Conservation (phyloP, 1,139 yeast genomes). For the Spathaspora sp. region DNA sequence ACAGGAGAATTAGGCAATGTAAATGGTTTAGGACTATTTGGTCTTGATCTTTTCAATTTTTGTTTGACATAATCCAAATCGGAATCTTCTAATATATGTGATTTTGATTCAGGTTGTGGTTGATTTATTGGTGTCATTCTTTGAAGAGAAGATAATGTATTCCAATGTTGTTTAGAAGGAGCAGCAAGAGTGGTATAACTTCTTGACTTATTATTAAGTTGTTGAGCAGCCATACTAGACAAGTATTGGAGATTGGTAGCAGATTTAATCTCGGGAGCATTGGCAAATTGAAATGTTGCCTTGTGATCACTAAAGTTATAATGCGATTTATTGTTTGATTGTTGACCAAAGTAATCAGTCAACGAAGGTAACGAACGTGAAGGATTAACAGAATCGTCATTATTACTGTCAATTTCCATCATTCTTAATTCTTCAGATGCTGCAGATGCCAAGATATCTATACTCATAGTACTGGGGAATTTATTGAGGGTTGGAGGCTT, state of each 20-base stretch:
- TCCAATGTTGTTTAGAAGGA: conserved; percentile 27
- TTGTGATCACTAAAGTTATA: conserved; percentile 6
- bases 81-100: conserved; percentile 38
- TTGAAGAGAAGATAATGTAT: conserved; percentile 48
- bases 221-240: conserved; percentile 27
- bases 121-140: conserved; percentile 54
- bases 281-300: conserved; percentile 11
- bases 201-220: conserved; percentile 15
- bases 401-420: conserved; percentile 31
- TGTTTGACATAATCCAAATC: conserved; percentile 49
- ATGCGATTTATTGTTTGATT: conserved; percentile 4
- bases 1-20: conserved; percentile 63
- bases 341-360: conserved; percentile 50
- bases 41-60: conserved; percentile 67
- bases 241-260: conserved; percentile 26
- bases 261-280: conserved; percentile 6
- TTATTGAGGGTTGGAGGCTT: conserved; percentile 9
- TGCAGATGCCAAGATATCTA: conserved; percentile 76
- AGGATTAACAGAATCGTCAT: conserved; percentile 9
- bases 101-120: conserved; percentile 14
- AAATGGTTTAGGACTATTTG: conserved; percentile 60
- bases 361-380: conserved; percentile 66
- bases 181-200: conserved; percentile 12
- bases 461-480: conserved; percentile 38
- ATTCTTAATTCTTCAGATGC: conserved; percentile 74